Evolutionary conservation across 73 alveolate genomes (phyloP).

Genomic region (Tetrahymena borealis): DNA sequence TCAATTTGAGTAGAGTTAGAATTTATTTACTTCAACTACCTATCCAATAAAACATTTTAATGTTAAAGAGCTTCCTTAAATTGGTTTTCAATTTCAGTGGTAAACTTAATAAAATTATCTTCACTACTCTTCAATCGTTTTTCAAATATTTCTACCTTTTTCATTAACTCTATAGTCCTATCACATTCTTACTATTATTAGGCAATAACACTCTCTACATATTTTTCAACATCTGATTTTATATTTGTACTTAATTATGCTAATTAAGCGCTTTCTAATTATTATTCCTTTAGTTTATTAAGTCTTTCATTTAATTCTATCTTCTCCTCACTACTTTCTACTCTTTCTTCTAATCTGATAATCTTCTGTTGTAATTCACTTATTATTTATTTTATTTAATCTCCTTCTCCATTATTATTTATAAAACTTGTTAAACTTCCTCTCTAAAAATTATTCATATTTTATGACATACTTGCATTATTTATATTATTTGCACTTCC

Average conservation of each 20-base stretch:
- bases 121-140: not conserved
- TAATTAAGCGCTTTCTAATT: not conserved
- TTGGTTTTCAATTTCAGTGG: not conserved
- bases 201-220: not conserved
- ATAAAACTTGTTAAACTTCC: not conserved
- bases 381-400: not conserved
- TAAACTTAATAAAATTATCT: not conserved
- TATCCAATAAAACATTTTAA: not conserved
- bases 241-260: not conserved
- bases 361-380: not conserved
- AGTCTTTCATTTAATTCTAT: not conserved
- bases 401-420: not conserved
- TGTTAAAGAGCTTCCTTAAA: not conserved
- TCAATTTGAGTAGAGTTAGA: not conserved
- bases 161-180: not conserved
- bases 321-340: not conserved
- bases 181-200: not conserved
- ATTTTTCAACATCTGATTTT: not conserved
- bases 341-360: not conserved
- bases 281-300: not conserved
- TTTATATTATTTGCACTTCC: not conserved
- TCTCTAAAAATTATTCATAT: not conserved
- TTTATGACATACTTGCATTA: not conserved
- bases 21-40: not conserved
- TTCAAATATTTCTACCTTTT: not conserved